Base-by-base conservation (phyloP, 768 basidiomycete species). In the Calvatia gigantea region DNA sequence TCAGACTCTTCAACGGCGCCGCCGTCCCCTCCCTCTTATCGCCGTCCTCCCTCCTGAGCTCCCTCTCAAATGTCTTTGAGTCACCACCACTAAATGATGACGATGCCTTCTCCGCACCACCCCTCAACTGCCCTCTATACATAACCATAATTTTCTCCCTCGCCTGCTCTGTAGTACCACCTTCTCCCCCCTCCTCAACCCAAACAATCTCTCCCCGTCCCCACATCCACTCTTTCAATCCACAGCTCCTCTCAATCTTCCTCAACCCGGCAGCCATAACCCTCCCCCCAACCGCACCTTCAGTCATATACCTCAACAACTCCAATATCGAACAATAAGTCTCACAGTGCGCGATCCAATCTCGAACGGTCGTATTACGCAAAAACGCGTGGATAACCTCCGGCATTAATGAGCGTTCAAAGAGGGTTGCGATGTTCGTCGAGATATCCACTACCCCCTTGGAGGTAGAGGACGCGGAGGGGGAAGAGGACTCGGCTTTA, bases 301-400 rank as follows among this genome's bases (percentile, higher is more conserved):
- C 59, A 42, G 42, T 56, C 51, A 63, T 48, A 50, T 51, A 39
- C 56, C 56, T 47, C 47, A 74, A 57, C 28, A 68, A 58, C 3
- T 68, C 65, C 39, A 75, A 54, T 11, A 73, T 65, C 5, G 59
- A 62, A 21, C 63, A 29, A 59, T 73, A 75, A 32, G 69, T 60
- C 39, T 70, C 70, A 35, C 61, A 58, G 54, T 72, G 71, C 28
- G 65, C 61, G 50, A 75, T 60, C 74, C 73, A 75, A 58, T 71
- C 69, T 21, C 63, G 65, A 38, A 68, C 65, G 23, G 67, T 70
- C 29, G 61, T 63, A 57, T 70, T 69, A 46, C 56, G 54, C 19
- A 75, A 61, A 58, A 71, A 72, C 4, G 51, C 61, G 43, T 69
- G 65, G 6, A 75, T 58, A 3, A 72, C 67, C 45, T 69, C 67